phyloP scores from a whole-genome alignment of 2,329 filamentous ascomycete genomes.

The Basipetospora sp. region DNA sequence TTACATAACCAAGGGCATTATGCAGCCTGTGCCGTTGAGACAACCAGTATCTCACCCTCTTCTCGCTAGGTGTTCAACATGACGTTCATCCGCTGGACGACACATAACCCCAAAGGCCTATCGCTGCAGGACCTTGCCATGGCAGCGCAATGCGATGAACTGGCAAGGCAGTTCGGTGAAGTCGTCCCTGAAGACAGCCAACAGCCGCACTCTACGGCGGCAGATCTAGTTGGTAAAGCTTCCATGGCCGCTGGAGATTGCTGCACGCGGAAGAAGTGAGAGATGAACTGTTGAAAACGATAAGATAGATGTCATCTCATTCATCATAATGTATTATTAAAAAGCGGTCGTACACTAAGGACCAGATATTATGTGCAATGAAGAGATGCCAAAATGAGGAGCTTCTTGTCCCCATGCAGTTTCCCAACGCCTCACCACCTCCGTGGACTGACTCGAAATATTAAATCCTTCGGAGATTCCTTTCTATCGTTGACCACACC shows the following conservation, averaged over 20 bases:
- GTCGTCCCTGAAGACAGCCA: slow-evolving; percentile 18
- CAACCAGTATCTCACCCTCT: too few relatives aligned
- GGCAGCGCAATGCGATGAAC: slow-evolving; percentile 46
- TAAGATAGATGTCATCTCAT: slow-evolving; percentile 2
- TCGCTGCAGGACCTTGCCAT: slow-evolving; percentile 48
- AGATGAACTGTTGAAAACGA: not conserved
- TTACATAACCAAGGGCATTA: too few relatives aligned
- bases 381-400: slow-evolving; percentile 1
- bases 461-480: too few relatives aligned
- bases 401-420: slow-evolving; percentile 2
- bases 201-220: slow-evolving; percentile 20
- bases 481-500: too few relatives aligned
- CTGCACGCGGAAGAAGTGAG: slow-evolving; percentile 32
- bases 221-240: slow-evolving; percentile 32
- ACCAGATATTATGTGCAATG: not conserved
- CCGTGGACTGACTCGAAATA: not conserved
- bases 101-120: slow-evolving; percentile 52
- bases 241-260: slow-evolving; percentile 35
- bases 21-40: too few relatives aligned
- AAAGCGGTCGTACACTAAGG: slow-evolving; percentile 5
- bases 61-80: slow-evolving; percentile 50
- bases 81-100: slow-evolving; percentile 58
- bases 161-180: slow-evolving; percentile 44
- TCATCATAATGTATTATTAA: slow-evolving; percentile 11
- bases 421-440: slow-evolving; percentile 1